Base-by-base conservation (phyloP, 306 rosid genomes). In the Lupinus albus region DNA sequence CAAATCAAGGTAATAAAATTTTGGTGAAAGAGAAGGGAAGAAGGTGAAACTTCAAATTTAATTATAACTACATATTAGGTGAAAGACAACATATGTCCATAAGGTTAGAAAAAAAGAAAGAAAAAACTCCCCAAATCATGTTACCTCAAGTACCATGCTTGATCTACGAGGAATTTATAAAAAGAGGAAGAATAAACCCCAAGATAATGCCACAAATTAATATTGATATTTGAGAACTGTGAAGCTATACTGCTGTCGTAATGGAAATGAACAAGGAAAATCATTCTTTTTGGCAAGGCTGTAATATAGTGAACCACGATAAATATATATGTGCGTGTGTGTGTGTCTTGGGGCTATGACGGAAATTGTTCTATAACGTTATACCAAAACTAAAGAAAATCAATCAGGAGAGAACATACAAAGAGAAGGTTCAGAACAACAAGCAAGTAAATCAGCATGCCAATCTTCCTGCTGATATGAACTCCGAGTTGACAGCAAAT, bases 381-480 rank as follows among this genome's bases (percentile, higher is more conserved):
- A 10, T 25, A 50, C n/a, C 59, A 49, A n/a, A 56, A 44, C 55
- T 36, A 38, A 47, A 32, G 30, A 73, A 72, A 68, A 21, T 16
- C 52, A 52, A 47, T 76, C 5, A 56, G 44, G 71, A 76, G 77
- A 75, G 51, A 62, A 83, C 96, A 25, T 88, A 94, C 99, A 94
- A 55, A 94, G 84, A 57, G 76, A 82, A 55, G 96, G 97, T 65
- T 94, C 96, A 18, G 99, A 85, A 76, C 97, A 94, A 76, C 99
- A 94, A 62, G 89, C 90, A 20, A 94, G 99, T 65, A 94, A 84
- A 87, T 94, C 99, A 61, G 85, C 81, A 53, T 88, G 92, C 99
- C 99, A 94, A 45, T 94, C 95, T 64, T 76, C 92, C 44, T 80
- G 82, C 53, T 58, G 82, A 78, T 77, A 72, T 45, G 95, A 86